Evolutionary conservation across 139 green algal genomes (phyloP), one percentile per base, ranked within the genome.

Genomic region (Auxenochlorella pyrenoidosa): DNA sequence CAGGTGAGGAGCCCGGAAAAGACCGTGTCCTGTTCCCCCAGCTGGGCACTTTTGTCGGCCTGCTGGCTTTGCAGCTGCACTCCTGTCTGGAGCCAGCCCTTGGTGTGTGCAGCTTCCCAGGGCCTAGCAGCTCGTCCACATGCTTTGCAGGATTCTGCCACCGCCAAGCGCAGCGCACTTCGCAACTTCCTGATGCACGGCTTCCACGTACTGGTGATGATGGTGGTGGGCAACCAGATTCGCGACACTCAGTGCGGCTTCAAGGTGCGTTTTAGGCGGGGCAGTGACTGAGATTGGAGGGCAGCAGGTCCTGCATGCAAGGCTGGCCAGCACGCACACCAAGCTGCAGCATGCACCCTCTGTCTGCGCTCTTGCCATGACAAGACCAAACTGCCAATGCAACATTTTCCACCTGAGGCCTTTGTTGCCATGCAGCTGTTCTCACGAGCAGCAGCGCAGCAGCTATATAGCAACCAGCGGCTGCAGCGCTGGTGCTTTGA

Each of bases 401-500:
- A 63, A 26, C 2, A 22, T 24, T 63, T 24, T 4, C 22, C 3
- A 22, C 18, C 54, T 4, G 2, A 26, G 12, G 54, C 2, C 54
- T 32, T n/a, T 47, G 71, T 40, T 38, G 28, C 12, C 38, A 24
- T 26, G 10, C 91, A 96, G 94, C 90, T 99, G 63, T 98, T 99
- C 86, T 98, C 95, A 13, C 91, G 97, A 0, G 79, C 83, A 16
- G 93, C 97, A 2, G 97, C 95, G 0, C 90, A 89, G 47, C 34
- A 90, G 59, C 77, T 99, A 59, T 98, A 96, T 86, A 78, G 75
- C 84, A 98, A 99, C 83, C 94, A 98, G 90, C 94, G 97, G 34
- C 93, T 99, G 83, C 94, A 97, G 90, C 93, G 97, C 19, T 99
- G 97, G 97, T 98, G 95, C 90, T 99, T 99, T 91, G 97, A 99